Percentiles rank a stretch among this genome's conserved stretches.
These are phyloP conservation scores for Neurospora sp. DNA, from an alignment of 2,329 filamentous ascomycete genomes.

Conservation along the genomic window DNA sequence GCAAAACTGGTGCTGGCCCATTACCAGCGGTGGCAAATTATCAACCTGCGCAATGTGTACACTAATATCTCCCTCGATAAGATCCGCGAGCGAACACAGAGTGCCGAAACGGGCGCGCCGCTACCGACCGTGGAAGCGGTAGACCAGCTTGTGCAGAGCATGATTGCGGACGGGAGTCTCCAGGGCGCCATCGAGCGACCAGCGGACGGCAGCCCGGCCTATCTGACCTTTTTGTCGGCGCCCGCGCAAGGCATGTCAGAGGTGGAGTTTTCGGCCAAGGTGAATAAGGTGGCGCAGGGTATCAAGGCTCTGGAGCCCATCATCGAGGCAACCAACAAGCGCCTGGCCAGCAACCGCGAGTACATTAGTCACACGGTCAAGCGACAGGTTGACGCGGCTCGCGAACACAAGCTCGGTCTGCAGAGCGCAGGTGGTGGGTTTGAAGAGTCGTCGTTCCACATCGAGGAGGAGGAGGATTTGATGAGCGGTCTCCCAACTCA, in stretches of 20 bases:
- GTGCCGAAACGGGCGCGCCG: constrained; percentile 39
- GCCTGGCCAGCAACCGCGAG: constrained; percentile 44
- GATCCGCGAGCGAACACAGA: constrained; percentile 40
- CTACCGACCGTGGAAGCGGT: constrained; percentile 34
- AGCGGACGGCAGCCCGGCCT: constrained; percentile 30
- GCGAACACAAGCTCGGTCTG: neutral
- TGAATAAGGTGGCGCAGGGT: constrained; percentile 30
- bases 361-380: constrained; percentile 39
- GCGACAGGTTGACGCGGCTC: constrained; percentile 25
- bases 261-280: constrained; percentile 36
- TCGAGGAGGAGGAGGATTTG: neutral
- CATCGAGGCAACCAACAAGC: constrained; percentile 42
- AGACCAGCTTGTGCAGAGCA: constrained; percentile 37
- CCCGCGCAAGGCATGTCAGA: constrained; percentile 36
- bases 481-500: neutral
- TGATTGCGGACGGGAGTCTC: constrained; percentile 46
- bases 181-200: constrained; percentile 40
- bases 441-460: neutral
- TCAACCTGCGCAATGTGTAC: constrained; percentile 64
- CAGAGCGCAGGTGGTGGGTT: neutral
- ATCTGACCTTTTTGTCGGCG: constrained; percentile 39
- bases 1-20: constrained; percentile 58
- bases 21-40: constrained; percentile 66
- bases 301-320: constrained; percentile 36
- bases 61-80: constrained; percentile 45